Base-by-base conservation (phyloP, 164 flowering plant species). In the Chimonanthus praecox region DNA sequence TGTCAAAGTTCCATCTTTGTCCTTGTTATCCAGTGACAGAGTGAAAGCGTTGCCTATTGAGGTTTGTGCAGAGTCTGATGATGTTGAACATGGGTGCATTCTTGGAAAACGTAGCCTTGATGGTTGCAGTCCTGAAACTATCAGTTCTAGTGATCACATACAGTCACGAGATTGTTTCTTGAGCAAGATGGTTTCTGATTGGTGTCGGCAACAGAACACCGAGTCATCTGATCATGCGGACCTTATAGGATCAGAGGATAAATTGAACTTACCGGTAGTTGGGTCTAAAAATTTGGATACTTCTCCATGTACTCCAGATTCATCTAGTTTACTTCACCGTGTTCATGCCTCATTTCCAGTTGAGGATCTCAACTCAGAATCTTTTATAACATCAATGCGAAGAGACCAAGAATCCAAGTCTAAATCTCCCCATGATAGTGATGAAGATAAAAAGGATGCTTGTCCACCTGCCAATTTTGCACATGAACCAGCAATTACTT, bases 1-100 rank as follows among this genome's bases (percentile, higher is more conserved):
- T 73, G 70, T 70, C 77, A 76, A 80, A 49, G 46, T 69, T 16
- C 67, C 80, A 61, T 72, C 50, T 7, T 48, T 11, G 33, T 58
- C 49, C 62, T 3, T 44, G 8, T n/a, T 58, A 58, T 67, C 77
- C 20, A 60, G 63, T 66, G 44, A 11, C 72, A 49, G 64, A 67
- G 72, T 71, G 62, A n/a, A 61, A 48, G 51, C 44, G 43, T 16
- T 58, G 33, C 67, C 47, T 21, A 64, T 49, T 67, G 73, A 71
- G 58, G 69, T 49, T 78, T 74, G 58, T 64, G 71, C 46, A 33
- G 61, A 70, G 11, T 49, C 72, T 21, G 78, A 71, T 72, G 73
- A 75, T 76, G 45, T 51, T 61, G 74, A 47, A 48, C 18, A 71
- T 49, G 73, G 71, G 73, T 47, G 48, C 43, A 63, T 46, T 65